Evolutionary conservation across 768 basidiomycete species (phyloP).

Genomic region (Suillus ampliporus): DNA sequence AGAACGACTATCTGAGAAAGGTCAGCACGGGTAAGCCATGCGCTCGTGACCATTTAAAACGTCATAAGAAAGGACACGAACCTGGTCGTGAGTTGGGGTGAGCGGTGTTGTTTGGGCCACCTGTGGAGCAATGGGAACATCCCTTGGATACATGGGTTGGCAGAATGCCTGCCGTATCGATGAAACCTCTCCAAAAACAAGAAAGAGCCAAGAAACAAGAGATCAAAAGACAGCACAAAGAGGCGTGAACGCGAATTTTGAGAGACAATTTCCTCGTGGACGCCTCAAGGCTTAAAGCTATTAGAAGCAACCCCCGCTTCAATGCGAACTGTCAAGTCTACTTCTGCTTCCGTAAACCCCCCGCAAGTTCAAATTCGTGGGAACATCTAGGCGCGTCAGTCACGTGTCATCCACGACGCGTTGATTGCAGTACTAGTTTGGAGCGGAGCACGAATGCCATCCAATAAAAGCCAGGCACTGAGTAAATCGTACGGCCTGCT

Average conservation of each 20-base stretch:
- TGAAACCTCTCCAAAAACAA: constrained; percentile 10
- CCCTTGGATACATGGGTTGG: constrained; percentile 39
- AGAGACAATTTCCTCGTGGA: constrained; percentile 33
- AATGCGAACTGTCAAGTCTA: constrained; percentile 15
- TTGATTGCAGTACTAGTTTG: constrained; percentile 33
- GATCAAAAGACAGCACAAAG: constrained; percentile 17
- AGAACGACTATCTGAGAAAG: constrained; percentile 66
- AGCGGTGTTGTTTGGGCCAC: constrained; percentile 48
- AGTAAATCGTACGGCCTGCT: not conserved
- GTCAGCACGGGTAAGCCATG: constrained; percentile 26
- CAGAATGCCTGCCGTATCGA: constrained; percentile 34
- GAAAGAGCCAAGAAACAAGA: constrained; percentile 17
- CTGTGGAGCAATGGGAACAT: constrained; percentile 40
- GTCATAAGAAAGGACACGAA: constrained; percentile 39
- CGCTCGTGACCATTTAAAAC: constrained; percentile 23
- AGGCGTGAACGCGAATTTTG: constrained; percentile 26
- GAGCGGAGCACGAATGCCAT: constrained; percentile 38
- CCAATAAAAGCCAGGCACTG: constrained; percentile 39
- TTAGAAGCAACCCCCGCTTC: constrained; percentile 11
- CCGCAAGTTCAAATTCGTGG: constrained; percentile 23
- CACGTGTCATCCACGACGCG: constrained; percentile 38
- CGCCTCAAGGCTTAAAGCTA: constrained; percentile 33
- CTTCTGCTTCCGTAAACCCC: constrained; percentile 14
- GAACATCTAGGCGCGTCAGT: constrained; percentile 30
- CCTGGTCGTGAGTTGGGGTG: constrained; percentile 75